phyloP scores from a whole-genome alignment of 306 rosid genomes.

The Comarum palustre region DNA sequence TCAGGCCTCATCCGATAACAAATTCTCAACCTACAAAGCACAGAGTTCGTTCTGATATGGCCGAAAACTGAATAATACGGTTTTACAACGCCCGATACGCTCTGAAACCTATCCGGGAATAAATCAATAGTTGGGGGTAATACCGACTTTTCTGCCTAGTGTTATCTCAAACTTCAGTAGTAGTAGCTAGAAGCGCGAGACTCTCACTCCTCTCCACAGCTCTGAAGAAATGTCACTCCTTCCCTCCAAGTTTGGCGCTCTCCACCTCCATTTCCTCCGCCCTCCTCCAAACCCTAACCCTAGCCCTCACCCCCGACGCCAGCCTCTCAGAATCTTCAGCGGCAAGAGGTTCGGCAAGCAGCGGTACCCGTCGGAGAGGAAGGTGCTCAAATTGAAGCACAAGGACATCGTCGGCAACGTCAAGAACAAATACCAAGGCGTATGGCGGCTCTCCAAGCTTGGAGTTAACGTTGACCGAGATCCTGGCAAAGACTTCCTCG shows the following conservation, averaged over 20 bases:
- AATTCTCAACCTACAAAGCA: too few relatives aligned
- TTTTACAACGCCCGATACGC: too few relatives aligned
- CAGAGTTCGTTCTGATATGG: too few relatives aligned
- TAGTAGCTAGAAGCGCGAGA: neutral
- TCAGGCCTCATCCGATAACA: too few relatives aligned
- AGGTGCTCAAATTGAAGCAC: conserved; percentile 58
- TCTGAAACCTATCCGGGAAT: too few relatives aligned
- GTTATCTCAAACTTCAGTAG: neutral
- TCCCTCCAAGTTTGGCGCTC: conserved; percentile 39
- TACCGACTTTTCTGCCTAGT: too few relatives aligned
- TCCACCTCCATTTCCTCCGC: conserved; percentile 27
- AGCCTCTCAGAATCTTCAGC: conserved; percentile 34
- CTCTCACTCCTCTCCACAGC: neutral
- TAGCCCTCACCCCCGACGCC: conserved; percentile 28
- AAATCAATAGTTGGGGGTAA: too few relatives aligned
- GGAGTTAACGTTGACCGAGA: conserved; percentile 60
- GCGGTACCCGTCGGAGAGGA: conserved; percentile 93
- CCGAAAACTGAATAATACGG: too few relatives aligned
- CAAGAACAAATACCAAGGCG: conserved; percentile 57
- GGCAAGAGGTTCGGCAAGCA: conserved; percentile 75
- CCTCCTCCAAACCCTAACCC: conserved; percentile 28
- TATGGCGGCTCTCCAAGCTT: conserved; percentile 82
- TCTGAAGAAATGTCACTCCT: conserved; percentile 45
- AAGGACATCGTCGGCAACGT: conserved; percentile 40
- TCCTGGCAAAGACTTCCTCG: conserved; percentile 78